A percentile compares a stretch with the other conserved stretches of the same genome.
These are phyloP conservation scores for Aureobasidium sp. DNA, from an alignment of 2,329 filamentous ascomycete species.

Conservation along the genomic window DNA sequence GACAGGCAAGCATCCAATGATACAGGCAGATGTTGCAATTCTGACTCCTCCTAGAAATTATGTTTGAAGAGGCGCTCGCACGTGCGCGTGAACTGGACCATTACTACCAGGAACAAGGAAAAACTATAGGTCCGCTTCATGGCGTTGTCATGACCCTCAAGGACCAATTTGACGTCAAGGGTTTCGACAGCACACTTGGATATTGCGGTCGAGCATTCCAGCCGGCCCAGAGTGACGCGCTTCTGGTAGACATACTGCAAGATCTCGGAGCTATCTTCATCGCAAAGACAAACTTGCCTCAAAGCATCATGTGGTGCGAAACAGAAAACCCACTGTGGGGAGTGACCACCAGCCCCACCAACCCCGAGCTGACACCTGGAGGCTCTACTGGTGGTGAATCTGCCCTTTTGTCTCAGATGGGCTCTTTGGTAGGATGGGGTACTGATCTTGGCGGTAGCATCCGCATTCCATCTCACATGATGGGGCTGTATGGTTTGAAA, in stretches of 20 bases:
- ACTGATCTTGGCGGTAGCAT: conserved; percentile 19
- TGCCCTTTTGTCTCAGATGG: neutral
- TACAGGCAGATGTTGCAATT: no score
- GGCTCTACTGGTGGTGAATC: neutral
- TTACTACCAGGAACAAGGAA: conserved; percentile 33
- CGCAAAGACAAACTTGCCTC: conserved; percentile 46
- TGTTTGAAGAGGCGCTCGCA: neutral
- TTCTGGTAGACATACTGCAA: conserved; percentile 44
- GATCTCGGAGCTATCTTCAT: conserved; percentile 46
- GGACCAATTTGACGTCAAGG: conserved; percentile 51
- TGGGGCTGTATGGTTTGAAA: conserved; percentile 45
- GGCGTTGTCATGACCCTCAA: conserved; percentile 38
- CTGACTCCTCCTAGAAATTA: neutral
- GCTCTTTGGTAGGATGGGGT: neutral
- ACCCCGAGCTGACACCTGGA: neutral
- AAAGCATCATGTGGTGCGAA: conserved; percentile 23
- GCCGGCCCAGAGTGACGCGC: conserved; percentile 44
- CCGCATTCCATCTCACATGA: conserved; percentile 42
- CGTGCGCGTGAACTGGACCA: neutral
- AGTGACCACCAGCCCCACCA: neutral
- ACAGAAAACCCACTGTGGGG: neutral
- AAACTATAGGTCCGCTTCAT: conserved; percentile 27
- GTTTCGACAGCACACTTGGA: conserved; percentile 46
- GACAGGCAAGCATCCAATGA: neutral
- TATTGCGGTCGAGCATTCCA: conserved; percentile 41